Evolutionary conservation across 2,329 filamentous ascomycete species (phyloP).

Genomic region (Penicillium capsulatum): DNA sequence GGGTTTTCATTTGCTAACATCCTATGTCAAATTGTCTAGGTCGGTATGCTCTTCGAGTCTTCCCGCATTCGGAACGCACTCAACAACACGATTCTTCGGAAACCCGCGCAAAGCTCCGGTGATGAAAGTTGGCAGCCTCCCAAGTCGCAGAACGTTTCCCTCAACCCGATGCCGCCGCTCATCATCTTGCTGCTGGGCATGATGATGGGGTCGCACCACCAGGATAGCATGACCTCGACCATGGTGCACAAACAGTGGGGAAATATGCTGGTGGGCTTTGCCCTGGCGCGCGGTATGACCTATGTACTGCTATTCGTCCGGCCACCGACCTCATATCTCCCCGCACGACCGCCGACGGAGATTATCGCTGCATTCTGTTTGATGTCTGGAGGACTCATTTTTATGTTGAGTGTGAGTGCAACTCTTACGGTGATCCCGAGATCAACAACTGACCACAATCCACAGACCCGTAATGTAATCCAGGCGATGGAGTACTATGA

Average conservation of each 20-base stretch:
- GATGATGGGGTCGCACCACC: constrained; percentile 94
- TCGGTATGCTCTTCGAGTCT: constrained; percentile 83
- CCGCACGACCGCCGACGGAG: constrained; percentile 83
- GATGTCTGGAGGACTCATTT: constrained; percentile 80
- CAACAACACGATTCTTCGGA: constrained; percentile 47
- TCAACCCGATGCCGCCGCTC: constrained; percentile 84
- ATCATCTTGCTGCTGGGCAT: constrained; percentile 82
- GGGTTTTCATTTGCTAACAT: too few species aligned
- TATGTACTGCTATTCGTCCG: constrained; percentile 76
- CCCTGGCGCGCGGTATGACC: constrained; percentile 71
- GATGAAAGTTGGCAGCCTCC: constrained; percentile 57
- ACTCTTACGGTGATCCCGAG: neutral
- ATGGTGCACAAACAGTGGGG: constrained; percentile 97
- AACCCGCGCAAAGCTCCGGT: constrained; percentile 38
- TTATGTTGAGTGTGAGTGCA: constrained; percentile 77
- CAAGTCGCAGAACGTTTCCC: constrained; percentile 65
- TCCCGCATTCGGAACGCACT: constrained; percentile 57
- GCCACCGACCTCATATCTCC: constrained; percentile 73
- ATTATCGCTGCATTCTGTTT: constrained; percentile 82
- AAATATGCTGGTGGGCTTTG: constrained; percentile 73
- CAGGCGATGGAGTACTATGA: constrained; percentile 69
- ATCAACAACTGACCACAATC: constrained; percentile 21
- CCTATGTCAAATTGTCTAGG: constrained; percentile 40
- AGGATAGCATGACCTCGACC: constrained; percentile 73
- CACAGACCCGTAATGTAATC: constrained; percentile 69